Conservation (phyloP, 805 yeast genomes). For the Sugiyamaella floridensis region DNA sequence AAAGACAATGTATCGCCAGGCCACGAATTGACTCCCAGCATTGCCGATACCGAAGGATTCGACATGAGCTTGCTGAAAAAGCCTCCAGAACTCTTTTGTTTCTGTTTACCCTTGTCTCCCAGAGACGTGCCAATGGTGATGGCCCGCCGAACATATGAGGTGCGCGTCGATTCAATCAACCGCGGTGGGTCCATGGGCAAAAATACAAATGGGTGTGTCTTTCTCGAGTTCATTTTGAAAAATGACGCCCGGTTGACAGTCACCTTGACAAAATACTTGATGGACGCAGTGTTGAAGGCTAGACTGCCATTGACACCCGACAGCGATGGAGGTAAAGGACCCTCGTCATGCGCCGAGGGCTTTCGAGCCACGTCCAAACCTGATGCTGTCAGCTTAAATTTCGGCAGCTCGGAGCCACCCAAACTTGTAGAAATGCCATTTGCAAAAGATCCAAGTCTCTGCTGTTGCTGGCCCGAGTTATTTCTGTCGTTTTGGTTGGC, state of each 20-base stretch:
- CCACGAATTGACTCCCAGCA: slow-evolving; percentile 12
- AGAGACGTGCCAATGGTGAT: slow-evolving; percentile 13
- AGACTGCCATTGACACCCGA: slow-evolving; percentile 19
- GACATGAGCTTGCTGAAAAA: slow-evolving; percentile 8
- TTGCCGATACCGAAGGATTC: slow-evolving; percentile 1
- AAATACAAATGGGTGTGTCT: slow-evolving; percentile 45
- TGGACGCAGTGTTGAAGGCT: slow-evolving; percentile 16
- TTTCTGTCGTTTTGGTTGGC: slow-evolving; percentile 2
- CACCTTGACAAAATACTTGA: slow-evolving; percentile 52
- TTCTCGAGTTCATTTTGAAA: slow-evolving; percentile 41
- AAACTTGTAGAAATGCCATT: not conserved
- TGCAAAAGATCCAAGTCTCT: not conserved
- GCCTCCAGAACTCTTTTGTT: slow-evolving; percentile 11
- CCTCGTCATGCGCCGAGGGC: slow-evolving; percentile 15
- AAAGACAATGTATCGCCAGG: slow-evolving; percentile 18
- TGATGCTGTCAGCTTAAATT: slow-evolving; percentile 4
- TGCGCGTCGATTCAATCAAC: slow-evolving; percentile 17
- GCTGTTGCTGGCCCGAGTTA: not conserved
- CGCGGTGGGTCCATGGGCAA: slow-evolving; percentile 37
- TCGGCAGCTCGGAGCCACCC: not conserved
- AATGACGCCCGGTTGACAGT: slow-evolving; percentile 50
- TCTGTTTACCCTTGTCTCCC: not conserved
- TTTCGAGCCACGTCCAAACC: slow-evolving; percentile 15
- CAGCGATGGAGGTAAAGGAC: slow-evolving; percentile 29
- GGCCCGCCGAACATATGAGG: slow-evolving; percentile 39